Conservation (phyloP, 768 basidiomycete genomes). For the Psilocybe subaeruginosa region DNA sequence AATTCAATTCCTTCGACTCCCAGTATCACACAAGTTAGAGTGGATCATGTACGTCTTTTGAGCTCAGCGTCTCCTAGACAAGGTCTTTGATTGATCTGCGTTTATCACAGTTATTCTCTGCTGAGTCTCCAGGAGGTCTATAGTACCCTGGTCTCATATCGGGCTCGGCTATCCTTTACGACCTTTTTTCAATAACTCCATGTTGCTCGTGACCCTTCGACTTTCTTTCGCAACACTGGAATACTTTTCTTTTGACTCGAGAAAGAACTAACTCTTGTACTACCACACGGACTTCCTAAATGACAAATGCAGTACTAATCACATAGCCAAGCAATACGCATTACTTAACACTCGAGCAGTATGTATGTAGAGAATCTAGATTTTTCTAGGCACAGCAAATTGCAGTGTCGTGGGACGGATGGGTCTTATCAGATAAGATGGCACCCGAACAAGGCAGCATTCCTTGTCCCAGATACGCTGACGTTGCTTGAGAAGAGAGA, state of each 20-base stretch:
- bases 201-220: conserved; percentile 30
- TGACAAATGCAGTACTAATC: conserved; percentile 11
- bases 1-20: conserved; percentile 38
- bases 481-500: neutral
- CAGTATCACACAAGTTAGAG: conserved; percentile 29
- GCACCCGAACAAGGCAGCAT: neutral
- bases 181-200: conserved; percentile 10
- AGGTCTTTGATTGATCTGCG: conserved; percentile 7
- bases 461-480: neutral
- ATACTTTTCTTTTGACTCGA: conserved; percentile 12
- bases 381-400: neutral
- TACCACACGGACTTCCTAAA: conserved; percentile 17
- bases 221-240: conserved; percentile 23
- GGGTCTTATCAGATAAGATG: conserved; percentile 27
- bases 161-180: conserved; percentile 1
- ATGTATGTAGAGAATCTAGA: neutral
- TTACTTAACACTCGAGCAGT: neutral
- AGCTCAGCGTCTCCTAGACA: neutral
- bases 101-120: conserved; percentile 37
- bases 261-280: conserved; percentile 7
- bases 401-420: neutral
- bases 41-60: conserved; percentile 29
- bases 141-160: conserved; percentile 17
- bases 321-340: neutral
- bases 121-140: conserved; percentile 43